Evolutionary conservation across 2,329 filamentous ascomycete genomes (phyloP).

Genomic region (Nemania diffusa): DNA sequence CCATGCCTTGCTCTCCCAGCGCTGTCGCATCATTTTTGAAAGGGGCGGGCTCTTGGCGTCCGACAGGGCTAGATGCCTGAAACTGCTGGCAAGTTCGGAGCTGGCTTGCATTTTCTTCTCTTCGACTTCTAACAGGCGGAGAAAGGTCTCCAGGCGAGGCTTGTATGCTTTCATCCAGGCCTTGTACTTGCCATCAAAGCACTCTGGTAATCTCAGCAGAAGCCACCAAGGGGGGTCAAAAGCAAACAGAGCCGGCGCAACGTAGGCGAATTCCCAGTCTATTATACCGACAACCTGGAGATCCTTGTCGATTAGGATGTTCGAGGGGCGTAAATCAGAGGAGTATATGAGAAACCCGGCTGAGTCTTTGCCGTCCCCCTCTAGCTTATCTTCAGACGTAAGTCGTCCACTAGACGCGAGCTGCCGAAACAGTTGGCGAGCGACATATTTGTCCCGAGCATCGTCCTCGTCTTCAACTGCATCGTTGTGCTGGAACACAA

Average conservation of each 20-base stretch:
- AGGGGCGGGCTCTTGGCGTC: slow-evolving; percentile 14
- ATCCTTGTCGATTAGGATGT: slow-evolving; percentile 36
- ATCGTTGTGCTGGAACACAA: slow-evolving; percentile 56
- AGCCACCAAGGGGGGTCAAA: slow-evolving; percentile 55
- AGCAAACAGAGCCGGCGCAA: slow-evolving; percentile 49
- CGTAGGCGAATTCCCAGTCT: slow-evolving; percentile 56
- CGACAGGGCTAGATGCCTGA: slow-evolving; percentile 41
- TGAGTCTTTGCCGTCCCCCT: slow-evolving; percentile 6
- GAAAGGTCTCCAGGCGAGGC: slow-evolving; percentile 48
- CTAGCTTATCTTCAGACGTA: slow-evolving; percentile 9
- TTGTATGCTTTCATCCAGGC: slow-evolving; percentile 50
- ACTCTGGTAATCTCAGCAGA: slow-evolving; percentile 48
- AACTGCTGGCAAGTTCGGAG: slow-evolving; percentile 14
- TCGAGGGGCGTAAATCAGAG: slow-evolving; percentile 39
- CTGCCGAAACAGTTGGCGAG: slow-evolving; percentile 55
- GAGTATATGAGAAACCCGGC: slow-evolving; percentile 43
- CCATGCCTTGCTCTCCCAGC: slow-evolving; percentile 50
- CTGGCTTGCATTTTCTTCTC: slow-evolving; percentile 42
- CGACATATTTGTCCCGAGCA: slow-evolving; percentile 56
- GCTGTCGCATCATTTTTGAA: slow-evolving; percentile 48
- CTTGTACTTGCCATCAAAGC: slow-evolving; percentile 44
- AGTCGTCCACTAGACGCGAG: slow-evolving; percentile 40
- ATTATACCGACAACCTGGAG: slow-evolving; percentile 50
- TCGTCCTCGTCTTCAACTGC: slow-evolving; percentile 52
- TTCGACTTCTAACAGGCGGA: slow-evolving; percentile 48